These are phyloP conservation scores for Trametes meyenii DNA, from an alignment of 768 basidiomycete species.

Conservation along the genomic window DNA sequence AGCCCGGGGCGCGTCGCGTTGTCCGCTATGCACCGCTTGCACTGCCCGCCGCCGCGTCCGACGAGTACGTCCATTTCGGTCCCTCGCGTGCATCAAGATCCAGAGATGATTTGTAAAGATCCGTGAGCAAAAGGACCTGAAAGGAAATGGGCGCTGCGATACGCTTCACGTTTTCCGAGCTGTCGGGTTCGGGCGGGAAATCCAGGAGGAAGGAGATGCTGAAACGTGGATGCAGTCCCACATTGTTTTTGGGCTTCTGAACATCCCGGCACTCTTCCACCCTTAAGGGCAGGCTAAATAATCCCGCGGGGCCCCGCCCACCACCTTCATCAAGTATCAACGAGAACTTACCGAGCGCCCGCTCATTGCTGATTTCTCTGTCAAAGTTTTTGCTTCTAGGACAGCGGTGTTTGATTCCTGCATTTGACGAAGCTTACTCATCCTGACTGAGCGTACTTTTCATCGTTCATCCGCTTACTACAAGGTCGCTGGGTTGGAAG, in stretches of 20 bases:
- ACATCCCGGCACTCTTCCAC: background rate
- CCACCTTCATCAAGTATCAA: background rate
- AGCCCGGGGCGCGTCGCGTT: conserved; percentile 5
- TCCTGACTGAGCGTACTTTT: background rate
- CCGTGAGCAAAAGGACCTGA: conserved; percentile 4
- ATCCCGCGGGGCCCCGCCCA: conserved; percentile 9
- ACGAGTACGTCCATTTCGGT: background rate
- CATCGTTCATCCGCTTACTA: no score
- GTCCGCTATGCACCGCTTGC: conserved; percentile 18
- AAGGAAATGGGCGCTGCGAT: conserved; percentile 14
- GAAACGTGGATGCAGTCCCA: conserved; percentile 13
- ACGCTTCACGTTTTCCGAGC: conserved; percentile 8
- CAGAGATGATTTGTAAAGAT: conserved; percentile 17
- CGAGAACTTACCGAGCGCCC: background rate
- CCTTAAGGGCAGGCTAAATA: conserved; percentile 12
- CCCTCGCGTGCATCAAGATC: conserved; percentile 11
- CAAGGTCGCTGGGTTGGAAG: background rate
- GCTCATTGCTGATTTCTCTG: conserved; percentile 7
- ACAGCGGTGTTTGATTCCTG: background rate
- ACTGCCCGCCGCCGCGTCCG: conserved; percentile 15
- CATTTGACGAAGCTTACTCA: background rate
- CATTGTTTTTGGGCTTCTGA: conserved; percentile 11
- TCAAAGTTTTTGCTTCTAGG: background rate
- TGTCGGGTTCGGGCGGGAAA: background rate
- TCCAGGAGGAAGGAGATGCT: background rate